A percentile compares a stretch with the other conserved stretches of the same genome.
phyloP scores from a whole-genome alignment of 805 yeast species.

The Candida takata region DNA sequence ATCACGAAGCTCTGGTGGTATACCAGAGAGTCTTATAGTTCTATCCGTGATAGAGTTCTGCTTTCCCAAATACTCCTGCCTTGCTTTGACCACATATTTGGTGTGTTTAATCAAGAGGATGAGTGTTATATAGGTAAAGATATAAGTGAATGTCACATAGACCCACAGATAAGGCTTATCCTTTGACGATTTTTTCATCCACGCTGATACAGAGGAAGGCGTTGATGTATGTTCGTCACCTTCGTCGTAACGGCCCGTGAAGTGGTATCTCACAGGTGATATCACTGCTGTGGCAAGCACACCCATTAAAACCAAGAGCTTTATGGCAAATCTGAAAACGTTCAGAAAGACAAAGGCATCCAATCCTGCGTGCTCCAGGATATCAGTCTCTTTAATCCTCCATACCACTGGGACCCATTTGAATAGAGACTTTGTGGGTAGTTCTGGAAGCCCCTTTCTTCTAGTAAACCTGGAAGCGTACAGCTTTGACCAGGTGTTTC shows the following conservation, averaged over 20 bases:
- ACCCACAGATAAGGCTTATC: slow-evolving; percentile 66
- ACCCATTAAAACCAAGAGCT: slow-evolving; percentile 55
- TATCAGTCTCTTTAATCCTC: slow-evolving; percentile 61
- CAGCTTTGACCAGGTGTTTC: slow-evolving; percentile 71
- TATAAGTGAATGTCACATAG: slow-evolving; percentile 80
- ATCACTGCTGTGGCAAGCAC: slow-evolving; percentile 67
- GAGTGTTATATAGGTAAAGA: slow-evolving; percentile 66
- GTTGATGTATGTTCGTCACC: slow-evolving; percentile 27
- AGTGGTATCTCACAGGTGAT: slow-evolving; percentile 78
- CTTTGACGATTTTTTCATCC: slow-evolving; percentile 16
- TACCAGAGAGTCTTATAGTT: slow-evolving; percentile 81
- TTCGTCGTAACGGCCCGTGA: slow-evolving; percentile 72
- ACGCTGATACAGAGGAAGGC: slow-evolving; percentile 25
- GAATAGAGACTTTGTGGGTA: slow-evolving; percentile 52
- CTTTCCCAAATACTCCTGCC: slow-evolving; percentile 77
- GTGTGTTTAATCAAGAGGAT: slow-evolving; percentile 63
- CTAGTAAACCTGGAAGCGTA: slow-evolving; percentile 67
- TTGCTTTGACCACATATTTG: slow-evolving; percentile 59
- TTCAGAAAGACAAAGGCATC: slow-evolving; percentile 91
- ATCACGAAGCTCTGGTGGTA: slow-evolving; percentile 73
- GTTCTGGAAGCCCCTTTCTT: slow-evolving; percentile 47
- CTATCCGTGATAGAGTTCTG: slow-evolving; percentile 89
- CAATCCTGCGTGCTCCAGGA: slow-evolving; percentile 84
- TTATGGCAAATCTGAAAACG: slow-evolving; percentile 84
- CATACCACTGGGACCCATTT: slow-evolving; percentile 76